phyloP scores from a whole-genome alignment of 202 grass and related monocot species.

The Schoenoplectus tabernaemontani region DNA sequence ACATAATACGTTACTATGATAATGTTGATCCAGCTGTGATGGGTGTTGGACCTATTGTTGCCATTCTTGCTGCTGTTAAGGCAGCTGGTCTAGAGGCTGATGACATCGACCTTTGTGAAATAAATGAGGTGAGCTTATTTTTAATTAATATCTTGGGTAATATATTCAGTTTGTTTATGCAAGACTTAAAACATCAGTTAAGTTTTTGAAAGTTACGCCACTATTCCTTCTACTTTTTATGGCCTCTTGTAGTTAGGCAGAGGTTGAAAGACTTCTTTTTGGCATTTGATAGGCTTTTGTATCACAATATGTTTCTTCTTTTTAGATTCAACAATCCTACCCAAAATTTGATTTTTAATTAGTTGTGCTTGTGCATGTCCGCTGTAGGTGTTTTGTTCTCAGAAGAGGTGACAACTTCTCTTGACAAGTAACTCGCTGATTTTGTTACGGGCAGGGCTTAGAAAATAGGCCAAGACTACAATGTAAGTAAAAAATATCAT shows the following conservation, averaged over 20 bases:
- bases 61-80: constrained; percentile 85
- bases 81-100: constrained; percentile 63
- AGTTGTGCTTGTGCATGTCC: not conserved
- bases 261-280: not conserved
- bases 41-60: constrained; percentile 92
- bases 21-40: constrained; percentile 96
- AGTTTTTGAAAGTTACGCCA: not conserved
- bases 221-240: not conserved
- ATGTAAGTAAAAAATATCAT: constrained; percentile 12
- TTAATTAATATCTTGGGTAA: not conserved
- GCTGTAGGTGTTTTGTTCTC: constrained; percentile 45
- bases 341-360: not conserved
- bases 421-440: constrained; percentile 51
- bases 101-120: constrained; percentile 78
- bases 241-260: not conserved
- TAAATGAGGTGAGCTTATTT: constrained; percentile 67
- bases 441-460: constrained; percentile 48
- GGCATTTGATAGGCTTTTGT: constrained; percentile 64
- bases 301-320: constrained; percentile 35
- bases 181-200: not conserved
- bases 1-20: no score
- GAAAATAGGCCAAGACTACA: constrained; percentile 42
- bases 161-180: not conserved
- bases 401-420: constrained; percentile 38
- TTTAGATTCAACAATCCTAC: not conserved